These are phyloP conservation scores for Hamigera avellanea DNA, from an alignment of 495 filamentous ascomycete genomes.

Conservation along the genomic window DNA sequence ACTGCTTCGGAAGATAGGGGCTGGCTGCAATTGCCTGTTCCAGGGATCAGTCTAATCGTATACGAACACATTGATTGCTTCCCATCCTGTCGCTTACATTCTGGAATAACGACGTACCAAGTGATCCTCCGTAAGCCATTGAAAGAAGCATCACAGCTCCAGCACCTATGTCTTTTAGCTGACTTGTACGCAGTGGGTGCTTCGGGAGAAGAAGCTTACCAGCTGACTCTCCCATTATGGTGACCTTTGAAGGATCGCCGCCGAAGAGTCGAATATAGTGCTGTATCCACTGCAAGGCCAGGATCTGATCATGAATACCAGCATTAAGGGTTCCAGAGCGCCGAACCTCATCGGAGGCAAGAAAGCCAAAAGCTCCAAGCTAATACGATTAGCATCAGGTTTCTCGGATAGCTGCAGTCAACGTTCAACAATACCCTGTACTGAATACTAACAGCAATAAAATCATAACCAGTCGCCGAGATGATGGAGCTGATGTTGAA, in stretches of 20 bases:
- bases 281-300: conserved; percentile 33
- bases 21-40: conserved; percentile 38
- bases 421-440: too few species aligned
- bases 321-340: conserved; percentile 29
- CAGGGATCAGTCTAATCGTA: conserved; percentile 3
- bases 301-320: conserved; percentile 24
- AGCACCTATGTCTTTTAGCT: conserved; percentile 11
- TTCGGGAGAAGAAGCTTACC: conserved; percentile 13
- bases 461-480: neutral
- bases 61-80: too few species aligned
- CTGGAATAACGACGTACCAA: conserved; percentile 6
- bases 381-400: conserved; percentile 42
- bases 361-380: conserved; percentile 41
- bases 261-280: conserved; percentile 28
- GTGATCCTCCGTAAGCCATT: conserved; percentile 36
- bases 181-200: conserved; percentile 1
- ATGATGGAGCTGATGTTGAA: conserved; percentile 8
- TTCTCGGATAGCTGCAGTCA: neutral
- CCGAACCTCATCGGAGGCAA: conserved; percentile 30
- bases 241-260: conserved; percentile 27
- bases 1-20: conserved; percentile 39
- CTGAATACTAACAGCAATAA: too few species aligned
- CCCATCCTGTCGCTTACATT: too few species aligned
- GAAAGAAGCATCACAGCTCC: conserved; percentile 38
- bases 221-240: conserved; percentile 25